A percentile compares a stretch with the other conserved stretches of the same genome.
These are phyloP conservation scores for Polychaeton citri DNA, from an alignment of 2,329 filamentous ascomycete species.

Conservation along the genomic window DNA sequence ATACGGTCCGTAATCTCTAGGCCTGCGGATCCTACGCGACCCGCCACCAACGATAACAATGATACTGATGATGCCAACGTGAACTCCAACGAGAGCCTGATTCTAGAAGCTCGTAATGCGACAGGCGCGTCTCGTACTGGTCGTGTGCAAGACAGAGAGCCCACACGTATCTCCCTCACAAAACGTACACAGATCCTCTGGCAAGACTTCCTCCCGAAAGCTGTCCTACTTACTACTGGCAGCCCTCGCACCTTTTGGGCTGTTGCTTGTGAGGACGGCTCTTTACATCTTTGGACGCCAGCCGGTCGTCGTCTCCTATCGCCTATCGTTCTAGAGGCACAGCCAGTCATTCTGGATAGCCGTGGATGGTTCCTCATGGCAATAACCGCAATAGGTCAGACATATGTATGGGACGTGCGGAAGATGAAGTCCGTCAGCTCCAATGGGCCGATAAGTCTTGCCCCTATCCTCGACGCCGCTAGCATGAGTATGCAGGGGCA, in stretches of 20 bases:
- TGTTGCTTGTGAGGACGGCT: conserved; percentile 85
- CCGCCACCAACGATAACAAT: conserved; percentile 27
- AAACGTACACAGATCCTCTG: conserved; percentile 72
- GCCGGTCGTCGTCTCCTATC: conserved; percentile 77
- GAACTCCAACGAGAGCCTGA: conserved; percentile 42
- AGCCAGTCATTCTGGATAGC: conserved; percentile 87
- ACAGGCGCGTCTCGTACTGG: conserved; percentile 42
- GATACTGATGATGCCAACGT: conserved; percentile 26
- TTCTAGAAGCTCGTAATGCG: conserved; percentile 84
- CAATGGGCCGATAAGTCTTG: conserved; percentile 80
- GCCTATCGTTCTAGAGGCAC: conserved; percentile 74
- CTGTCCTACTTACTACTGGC: conserved; percentile 80
- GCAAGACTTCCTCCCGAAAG: conserved; percentile 83
- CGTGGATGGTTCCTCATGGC: conserved; percentile 80
- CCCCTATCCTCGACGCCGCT: conserved; percentile 77
- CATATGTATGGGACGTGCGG: conserved; percentile 86
- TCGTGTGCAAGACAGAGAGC: conserved; percentile 56
- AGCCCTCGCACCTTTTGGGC: conserved; percentile 77
- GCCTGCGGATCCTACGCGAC: conserved; percentile 55
- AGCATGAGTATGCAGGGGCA: conserved; percentile 66
- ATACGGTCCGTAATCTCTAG: conserved; percentile 71
- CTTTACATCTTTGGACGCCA: conserved; percentile 80
- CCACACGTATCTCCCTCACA: conserved; percentile 67
- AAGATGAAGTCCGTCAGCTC: conserved; percentile 55
- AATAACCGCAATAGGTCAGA: conserved; percentile 77